Conservation (phyloP, 1,139 yeast species). For the Yamadazyma siamensis region DNA sequence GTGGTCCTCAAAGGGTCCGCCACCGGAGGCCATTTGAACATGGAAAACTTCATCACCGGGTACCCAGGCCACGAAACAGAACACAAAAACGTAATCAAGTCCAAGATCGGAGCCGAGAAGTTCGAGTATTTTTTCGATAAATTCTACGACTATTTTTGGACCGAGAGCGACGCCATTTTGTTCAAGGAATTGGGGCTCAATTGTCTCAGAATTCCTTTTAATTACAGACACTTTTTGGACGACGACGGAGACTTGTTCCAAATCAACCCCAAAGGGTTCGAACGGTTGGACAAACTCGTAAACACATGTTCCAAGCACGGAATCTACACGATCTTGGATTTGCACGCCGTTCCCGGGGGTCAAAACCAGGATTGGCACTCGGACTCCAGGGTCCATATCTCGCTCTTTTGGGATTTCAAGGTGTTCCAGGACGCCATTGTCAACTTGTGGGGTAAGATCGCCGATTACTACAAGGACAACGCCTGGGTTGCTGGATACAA, state of each 20-base stretch:
- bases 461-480: slow-evolving; percentile 38
- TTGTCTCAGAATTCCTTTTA: slow-evolving; percentile 45
- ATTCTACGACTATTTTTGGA: slow-evolving; percentile 48
- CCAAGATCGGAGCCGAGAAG: slow-evolving; percentile 39
- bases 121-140: slow-evolving; percentile 42
- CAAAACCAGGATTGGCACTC: slow-evolving; percentile 51
- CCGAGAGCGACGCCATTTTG: slow-evolving; percentile 41
- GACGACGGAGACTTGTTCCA: slow-evolving; percentile 37
- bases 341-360: slow-evolving; percentile 47
- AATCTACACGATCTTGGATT: slow-evolving; percentile 42
- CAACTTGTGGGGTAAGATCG: slow-evolving; percentile 40
- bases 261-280: slow-evolving; percentile 38
- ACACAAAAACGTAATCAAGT: slow-evolving; percentile 33
- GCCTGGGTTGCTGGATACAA: slow-evolving; percentile 48
- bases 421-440: slow-evolving; percentile 40
- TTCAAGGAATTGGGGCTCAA: slow-evolving; percentile 38
- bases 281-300: slow-evolving; percentile 35
- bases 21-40: slow-evolving; percentile 45
- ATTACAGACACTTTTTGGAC: slow-evolving; percentile 43
- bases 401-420: slow-evolving; percentile 45
- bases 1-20: slow-evolving; percentile 40
- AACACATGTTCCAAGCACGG: slow-evolving; percentile 36
- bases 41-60: slow-evolving; percentile 51
- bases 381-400: slow-evolving; percentile 40
- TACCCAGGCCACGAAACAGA: slow-evolving; percentile 49